phyloP scores from a whole-genome alignment of 805 yeast species.

The Monosporozyma solicola region DNA sequence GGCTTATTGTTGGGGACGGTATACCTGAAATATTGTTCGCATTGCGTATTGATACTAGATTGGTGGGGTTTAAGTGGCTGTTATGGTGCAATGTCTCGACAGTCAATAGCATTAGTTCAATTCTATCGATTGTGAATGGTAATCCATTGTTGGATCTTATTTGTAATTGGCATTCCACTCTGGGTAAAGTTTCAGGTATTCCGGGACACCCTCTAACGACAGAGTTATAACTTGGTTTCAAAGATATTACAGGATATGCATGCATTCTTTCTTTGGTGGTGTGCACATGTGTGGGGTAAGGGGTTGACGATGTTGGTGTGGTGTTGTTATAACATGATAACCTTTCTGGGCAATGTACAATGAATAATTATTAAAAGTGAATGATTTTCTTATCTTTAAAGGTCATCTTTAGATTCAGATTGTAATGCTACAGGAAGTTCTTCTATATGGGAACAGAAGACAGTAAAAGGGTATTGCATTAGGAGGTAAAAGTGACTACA shows the following conservation, averaged over 20 bases:
- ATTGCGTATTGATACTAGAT: not conserved
- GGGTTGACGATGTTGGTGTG: not conserved
- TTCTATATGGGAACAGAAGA: too few relatives aligned
- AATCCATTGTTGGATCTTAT: constrained; percentile 42
- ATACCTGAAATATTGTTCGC: not conserved
- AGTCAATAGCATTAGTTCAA: constrained; percentile 42
- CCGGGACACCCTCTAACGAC: constrained; percentile 63
- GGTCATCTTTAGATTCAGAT: not conserved
- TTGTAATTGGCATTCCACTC: constrained; percentile 49
- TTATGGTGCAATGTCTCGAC: constrained; percentile 37
- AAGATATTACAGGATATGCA: constrained; percentile 27
- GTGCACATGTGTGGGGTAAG: not conserved
- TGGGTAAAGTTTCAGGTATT: constrained; percentile 50
- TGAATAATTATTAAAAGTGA: not conserved
- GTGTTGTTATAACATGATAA: not conserved
- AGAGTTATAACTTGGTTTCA: constrained; percentile 46
- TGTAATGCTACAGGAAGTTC: not conserved
- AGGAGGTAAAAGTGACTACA: too few relatives aligned
- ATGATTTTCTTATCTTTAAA: not conserved
- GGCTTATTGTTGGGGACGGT: not conserved
- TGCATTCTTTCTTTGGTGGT: not conserved
- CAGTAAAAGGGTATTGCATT: too few relatives aligned
- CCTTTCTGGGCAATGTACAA: too few relatives aligned
- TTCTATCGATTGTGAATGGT: constrained; percentile 39
- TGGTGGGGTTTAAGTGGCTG: not conserved